Base-by-base conservation (phyloP, 73 alveolate species). In the Paramecium tetraurelia region DNA sequence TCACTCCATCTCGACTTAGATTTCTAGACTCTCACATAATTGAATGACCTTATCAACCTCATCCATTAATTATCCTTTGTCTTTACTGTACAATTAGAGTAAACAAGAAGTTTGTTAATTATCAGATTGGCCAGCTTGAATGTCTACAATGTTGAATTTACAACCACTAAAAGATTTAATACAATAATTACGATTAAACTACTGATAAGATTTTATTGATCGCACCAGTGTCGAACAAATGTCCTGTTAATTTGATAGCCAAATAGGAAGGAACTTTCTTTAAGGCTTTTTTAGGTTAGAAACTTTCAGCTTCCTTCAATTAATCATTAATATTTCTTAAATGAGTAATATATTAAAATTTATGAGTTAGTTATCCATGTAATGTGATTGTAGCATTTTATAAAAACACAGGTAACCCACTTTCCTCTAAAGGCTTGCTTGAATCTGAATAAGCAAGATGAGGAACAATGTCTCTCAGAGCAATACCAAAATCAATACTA, bases 401-500 rank as follows among this genome's bases (percentile, higher is more conserved):
- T 41, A 80, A 46, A 12, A 44, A 80, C 24, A 14, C 35, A 2
- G 90, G 90, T 80, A 80, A 80, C 3, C 90, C 90, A 33, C 50
- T 31, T 44, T 80, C 72, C 21, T 41, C 90, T 43, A 80, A 43
- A 18, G 90, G 58, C 46, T 80, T 41, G 10, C 12, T 80, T 2
- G 76, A 0, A 80, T 80, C 90, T 38, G 90, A 80, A 43, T 31
- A 80, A 20, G 90, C 90, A 40, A 80, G 31, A 31, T 80, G 29
- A 43, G 71, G 90, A 22, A 80, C 72, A 80, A 80, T 80, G 24
- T 46, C 90, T 44, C 27, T 41, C 7, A 80, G 3, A 16, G 90
- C 75, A 20, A 9, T 41, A 2, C 90, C 90, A 48, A 80, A 80
- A 44, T 41, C 90, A 40, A 93, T 59, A 20, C 96, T 87, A 9